Evolutionary conservation across 768 basidiomycete species (phyloP).

Genomic region (Steccherinum ochraceum): DNA sequence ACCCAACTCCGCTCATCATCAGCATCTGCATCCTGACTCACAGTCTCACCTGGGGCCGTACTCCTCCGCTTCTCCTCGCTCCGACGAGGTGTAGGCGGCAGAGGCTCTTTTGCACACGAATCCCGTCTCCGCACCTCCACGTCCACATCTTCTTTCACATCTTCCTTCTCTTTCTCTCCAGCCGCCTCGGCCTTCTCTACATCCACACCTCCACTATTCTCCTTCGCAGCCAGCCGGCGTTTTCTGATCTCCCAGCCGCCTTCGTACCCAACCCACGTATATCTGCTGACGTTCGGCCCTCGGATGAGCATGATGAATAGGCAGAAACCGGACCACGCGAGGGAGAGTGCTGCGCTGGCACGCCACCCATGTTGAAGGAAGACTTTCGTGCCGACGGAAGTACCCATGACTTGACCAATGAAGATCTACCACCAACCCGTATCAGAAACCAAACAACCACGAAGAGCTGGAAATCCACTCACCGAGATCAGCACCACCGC

Average conservation of each 20-base stretch:
- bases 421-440: slow-evolving; percentile 50
- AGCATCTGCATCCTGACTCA: no score
- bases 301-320: slow-evolving; percentile 52
- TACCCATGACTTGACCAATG: slow-evolving; percentile 80
- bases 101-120: not conserved
- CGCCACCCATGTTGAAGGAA: slow-evolving; percentile 71
- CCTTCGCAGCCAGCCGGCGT: not conserved
- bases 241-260: slow-evolving; percentile 33
- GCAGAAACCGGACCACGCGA: slow-evolving; percentile 54
- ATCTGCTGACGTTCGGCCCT: slow-evolving; percentile 55
- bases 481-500: slow-evolving; percentile 70
- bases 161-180: not conserved
- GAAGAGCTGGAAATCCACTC: slow-evolving; percentile 13
- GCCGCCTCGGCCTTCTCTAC: not conserved
- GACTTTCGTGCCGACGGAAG: slow-evolving; percentile 64
- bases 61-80: not conserved
- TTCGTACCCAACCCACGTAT: slow-evolving; percentile 61
- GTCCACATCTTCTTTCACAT: not conserved
- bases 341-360: slow-evolving; percentile 50
- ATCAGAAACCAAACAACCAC: not conserved
- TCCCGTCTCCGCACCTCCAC: no score
- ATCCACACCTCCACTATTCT: not conserved
- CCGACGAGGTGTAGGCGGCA: not conserved
- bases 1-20: not conserved
- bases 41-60: not conserved